Conservation (phyloP, 169 alveolate species). For the Eimeria praecox region DNA sequence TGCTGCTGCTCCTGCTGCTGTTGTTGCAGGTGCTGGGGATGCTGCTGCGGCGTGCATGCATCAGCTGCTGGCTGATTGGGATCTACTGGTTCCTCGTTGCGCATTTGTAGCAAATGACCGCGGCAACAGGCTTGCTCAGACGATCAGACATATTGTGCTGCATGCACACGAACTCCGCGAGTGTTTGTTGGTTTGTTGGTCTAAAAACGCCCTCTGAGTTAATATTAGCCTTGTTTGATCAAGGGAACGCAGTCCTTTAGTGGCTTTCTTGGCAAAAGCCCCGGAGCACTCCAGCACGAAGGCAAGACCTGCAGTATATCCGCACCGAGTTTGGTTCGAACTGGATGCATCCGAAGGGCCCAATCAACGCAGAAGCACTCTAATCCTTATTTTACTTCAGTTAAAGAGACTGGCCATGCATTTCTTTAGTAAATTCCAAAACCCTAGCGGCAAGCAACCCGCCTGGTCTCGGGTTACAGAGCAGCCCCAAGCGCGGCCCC, state of each 20-base stretch:
- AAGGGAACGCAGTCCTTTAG: not conserved
- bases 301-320: not conserved
- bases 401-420: not conserved
- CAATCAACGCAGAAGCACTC: not conserved
- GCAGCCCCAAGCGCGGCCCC: constrained; percentile 40
- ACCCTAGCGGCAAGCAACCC: not conserved
- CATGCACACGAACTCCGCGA: not conserved
- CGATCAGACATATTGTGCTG: not conserved
- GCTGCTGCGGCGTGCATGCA: not conserved
- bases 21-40: not conserved
- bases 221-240: not conserved
- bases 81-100: not conserved
- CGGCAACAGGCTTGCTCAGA: not conserved
- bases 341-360: not conserved
- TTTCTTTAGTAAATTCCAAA: not conserved
- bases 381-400: not conserved
- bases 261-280: not conserved
- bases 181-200: not conserved
- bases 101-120: not conserved
- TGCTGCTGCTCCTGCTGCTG: not conserved
- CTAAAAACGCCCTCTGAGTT: not conserved
- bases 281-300: not conserved
- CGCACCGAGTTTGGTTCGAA: not conserved
- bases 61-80: constrained; percentile 1
- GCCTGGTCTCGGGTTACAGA: not conserved